Evolutionary conservation across 352 stramenopile species (phyloP).

Genomic region (Globisporangium cystogenes): DNA sequence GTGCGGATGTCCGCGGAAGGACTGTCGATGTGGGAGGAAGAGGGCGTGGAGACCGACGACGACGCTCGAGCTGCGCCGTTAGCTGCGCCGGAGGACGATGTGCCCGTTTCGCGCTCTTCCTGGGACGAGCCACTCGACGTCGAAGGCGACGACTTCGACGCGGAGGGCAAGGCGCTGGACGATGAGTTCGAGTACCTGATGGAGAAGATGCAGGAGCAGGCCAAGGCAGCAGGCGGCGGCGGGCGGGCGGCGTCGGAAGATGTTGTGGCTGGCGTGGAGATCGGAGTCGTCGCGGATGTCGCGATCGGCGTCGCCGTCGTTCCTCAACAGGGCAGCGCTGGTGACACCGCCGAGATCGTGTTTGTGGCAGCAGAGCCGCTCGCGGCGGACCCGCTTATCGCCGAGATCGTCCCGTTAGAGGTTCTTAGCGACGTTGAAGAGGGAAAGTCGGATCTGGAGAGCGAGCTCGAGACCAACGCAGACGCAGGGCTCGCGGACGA

Average conservation of each 20-base stretch:
- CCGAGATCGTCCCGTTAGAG: constrained; percentile 1
- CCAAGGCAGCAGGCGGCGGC: constrained; percentile 2
- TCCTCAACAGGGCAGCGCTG: not conserved
- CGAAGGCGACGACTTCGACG: not conserved
- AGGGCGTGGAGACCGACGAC: not conserved
- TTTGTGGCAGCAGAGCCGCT: constrained; percentile 1
- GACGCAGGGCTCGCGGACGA: constrained; percentile 8
- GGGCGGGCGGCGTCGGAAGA: constrained; percentile 11
- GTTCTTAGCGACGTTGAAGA: not conserved
- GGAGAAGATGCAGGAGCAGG: constrained; percentile 1
- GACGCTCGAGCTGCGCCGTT: not conserved
- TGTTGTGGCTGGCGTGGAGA: constrained; percentile 22
- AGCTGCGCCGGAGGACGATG: not conserved
- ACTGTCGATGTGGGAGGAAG: constrained; percentile 12
- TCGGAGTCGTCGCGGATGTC: constrained; percentile 31
- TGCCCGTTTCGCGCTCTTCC: not conserved
- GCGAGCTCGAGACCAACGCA: constrained; percentile 3
- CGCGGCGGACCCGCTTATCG: not conserved
- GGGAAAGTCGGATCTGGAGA: constrained; percentile 4
- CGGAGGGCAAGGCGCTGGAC: not conserved
- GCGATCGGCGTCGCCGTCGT: constrained; percentile 30
- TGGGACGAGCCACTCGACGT: constrained; percentile 3
- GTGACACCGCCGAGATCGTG: not conserved
- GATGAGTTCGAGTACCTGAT: not conserved
- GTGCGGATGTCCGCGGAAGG: not conserved